Evolutionary conservation across 192 early-diverging fungal species (phyloP).

Genomic region (Chytriomyces hyalinus): DNA sequence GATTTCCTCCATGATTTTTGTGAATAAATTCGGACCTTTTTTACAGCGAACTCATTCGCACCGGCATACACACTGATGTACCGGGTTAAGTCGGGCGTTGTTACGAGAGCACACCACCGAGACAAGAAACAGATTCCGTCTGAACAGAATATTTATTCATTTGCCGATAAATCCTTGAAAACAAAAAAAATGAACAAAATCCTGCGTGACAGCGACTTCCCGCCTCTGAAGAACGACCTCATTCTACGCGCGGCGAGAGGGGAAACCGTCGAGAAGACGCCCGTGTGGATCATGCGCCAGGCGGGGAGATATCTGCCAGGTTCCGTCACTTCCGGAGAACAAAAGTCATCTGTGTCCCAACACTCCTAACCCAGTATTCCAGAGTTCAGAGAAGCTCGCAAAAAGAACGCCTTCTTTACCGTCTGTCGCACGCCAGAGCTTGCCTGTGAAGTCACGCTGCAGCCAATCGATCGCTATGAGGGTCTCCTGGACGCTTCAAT

Average conservation of each 20-base stretch:
- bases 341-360: neutral
- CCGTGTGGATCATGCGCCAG: slow-evolving; percentile 99
- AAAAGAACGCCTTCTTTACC: slow-evolving; percentile 90
- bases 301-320: slow-evolving; percentile 95
- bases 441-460: slow-evolving; percentile 92
- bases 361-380: neutral
- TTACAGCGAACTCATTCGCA: no score
- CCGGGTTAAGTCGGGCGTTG: no score
- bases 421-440: slow-evolving; percentile 92
- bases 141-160: neutral
- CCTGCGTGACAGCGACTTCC: slow-evolving; percentile 64
- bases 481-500: slow-evolving; percentile 93
- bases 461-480: slow-evolving; percentile 92
- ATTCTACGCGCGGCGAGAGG: slow-evolving; percentile 86
- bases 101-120: no score
- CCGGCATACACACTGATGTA: no score
- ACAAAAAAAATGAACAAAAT: slow-evolving; percentile 4
- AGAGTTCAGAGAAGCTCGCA: slow-evolving; percentile 89
- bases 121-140: no score
- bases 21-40: no score
- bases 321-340: slow-evolving; percentile 40
- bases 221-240: slow-evolving; percentile 88
- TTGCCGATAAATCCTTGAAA: neutral
- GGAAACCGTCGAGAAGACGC: slow-evolving; percentile 64
- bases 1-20: no score